Conservation (phyloP, 306 rosid species). For the Lablab purpureus region DNA sequence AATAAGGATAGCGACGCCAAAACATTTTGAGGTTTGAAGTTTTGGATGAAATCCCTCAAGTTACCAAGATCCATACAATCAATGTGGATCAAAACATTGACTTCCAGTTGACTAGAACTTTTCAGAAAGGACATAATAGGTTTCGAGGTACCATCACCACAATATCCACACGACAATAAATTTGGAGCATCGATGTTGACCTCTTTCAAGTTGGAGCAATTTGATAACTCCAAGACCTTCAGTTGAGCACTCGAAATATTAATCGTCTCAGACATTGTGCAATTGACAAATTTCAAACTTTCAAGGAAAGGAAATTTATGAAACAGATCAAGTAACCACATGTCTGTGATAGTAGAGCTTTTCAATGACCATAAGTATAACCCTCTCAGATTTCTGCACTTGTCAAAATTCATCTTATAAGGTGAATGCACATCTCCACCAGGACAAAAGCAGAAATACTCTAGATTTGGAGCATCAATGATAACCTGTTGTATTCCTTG, state of each 20-base stretch:
- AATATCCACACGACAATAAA: conserved; percentile 8
- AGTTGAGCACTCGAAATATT: conserved; percentile 44
- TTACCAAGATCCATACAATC: not conserved
- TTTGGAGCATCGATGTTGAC: conserved; percentile 45
- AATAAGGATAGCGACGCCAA: conserved; percentile 14
- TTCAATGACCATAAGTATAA: not conserved
- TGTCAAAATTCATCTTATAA: conserved; percentile 8
- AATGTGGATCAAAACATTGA: not conserved
- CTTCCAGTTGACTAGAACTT: conserved; percentile 38
- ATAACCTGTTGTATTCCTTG: conserved; percentile 21
- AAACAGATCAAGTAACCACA: conserved; percentile 44
- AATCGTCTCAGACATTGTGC: conserved; percentile 41
- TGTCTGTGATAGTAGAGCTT: not conserved
- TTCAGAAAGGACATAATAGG: conserved; percentile 29
- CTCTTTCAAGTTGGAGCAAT: conserved; percentile 35
- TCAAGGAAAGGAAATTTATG: conserved; percentile 46
- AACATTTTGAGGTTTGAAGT: conserved; percentile 34
- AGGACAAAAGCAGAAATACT: not conserved
- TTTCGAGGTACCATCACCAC: not conserved
- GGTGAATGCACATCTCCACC: not conserved
- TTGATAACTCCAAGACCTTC: conserved; percentile 22
- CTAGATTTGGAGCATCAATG: conserved; percentile 43
- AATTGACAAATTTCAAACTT: conserved; percentile 18
- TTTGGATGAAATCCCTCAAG: conserved; percentile 36
- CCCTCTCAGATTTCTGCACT: conserved; percentile 34